phyloP scores from a whole-genome alignment of 441 rosid species.

The Gossypium aridum region DNA sequence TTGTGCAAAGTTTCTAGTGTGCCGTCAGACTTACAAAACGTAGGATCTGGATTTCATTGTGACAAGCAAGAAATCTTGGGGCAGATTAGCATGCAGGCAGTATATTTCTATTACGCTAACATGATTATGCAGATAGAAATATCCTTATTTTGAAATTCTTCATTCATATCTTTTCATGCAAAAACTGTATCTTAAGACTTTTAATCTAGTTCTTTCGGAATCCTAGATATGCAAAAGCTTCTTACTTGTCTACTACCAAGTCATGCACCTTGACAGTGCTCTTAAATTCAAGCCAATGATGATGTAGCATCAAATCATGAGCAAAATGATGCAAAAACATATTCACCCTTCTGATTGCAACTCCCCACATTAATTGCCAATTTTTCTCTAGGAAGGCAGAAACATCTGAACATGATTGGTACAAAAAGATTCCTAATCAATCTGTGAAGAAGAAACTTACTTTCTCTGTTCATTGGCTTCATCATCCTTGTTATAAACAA shows the following conservation, averaged over 20 bases:
- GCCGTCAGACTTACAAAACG: background rate
- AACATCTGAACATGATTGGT: background rate
- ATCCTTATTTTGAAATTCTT: background rate
- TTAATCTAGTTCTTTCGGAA: background rate
- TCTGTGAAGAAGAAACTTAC: slow-evolving; percentile 25
- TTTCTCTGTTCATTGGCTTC: slow-evolving; percentile 36
- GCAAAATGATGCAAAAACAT: background rate
- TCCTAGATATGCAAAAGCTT: background rate
- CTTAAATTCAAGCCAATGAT: background rate
- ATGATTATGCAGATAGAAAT: background rate
- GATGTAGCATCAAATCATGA: background rate
- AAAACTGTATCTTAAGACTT: background rate
- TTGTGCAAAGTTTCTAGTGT: background rate
- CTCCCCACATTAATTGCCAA: background rate
- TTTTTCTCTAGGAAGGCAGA: background rate
- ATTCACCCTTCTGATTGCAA: background rate
- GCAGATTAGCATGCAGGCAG: background rate
- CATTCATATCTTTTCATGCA: background rate
- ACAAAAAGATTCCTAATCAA: background rate
- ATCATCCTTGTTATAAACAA: slow-evolving; percentile 33
- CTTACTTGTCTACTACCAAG: background rate
- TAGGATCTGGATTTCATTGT: background rate
- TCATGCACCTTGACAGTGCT: background rate
- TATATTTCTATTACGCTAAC: background rate
- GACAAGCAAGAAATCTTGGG: background rate